Percentiles rank a stretch among this genome's conserved stretches.
phyloP scores from a whole-genome alignment of 345 rosid genomes.

The Garcia nutans region DNA sequence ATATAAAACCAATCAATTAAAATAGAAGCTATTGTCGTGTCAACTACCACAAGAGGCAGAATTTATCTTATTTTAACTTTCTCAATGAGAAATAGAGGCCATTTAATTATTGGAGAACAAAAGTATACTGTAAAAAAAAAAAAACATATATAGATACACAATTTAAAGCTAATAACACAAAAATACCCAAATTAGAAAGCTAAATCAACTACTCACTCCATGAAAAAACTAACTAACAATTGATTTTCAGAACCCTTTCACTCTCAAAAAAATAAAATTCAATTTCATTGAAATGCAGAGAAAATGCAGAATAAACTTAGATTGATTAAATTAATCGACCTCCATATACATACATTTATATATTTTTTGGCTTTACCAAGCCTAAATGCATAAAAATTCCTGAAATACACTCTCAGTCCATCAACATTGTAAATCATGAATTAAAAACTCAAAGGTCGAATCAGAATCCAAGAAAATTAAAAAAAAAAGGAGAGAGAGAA shows the following conservation, averaged over 20 bases:
- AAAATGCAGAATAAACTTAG: neutral
- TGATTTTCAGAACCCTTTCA: neutral
- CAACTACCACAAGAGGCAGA: neutral
- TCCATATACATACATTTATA: no score
- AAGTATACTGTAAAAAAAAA: neutral
- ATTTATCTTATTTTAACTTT: neutral
- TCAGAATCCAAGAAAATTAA: constrained; percentile 14
- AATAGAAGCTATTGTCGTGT: neutral
- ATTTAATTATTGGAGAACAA: neutral
- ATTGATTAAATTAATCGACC: neutral
- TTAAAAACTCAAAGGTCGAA: constrained; percentile 36
- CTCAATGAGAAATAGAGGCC: neutral
- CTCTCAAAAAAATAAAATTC: no score
- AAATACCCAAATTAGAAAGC: neutral
- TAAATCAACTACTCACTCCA: neutral
- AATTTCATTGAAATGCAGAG: neutral
- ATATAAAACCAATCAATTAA: neutral
- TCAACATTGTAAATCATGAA: neutral
- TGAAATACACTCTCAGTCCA: neutral
- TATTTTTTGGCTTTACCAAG: neutral
- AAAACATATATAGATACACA: neutral
- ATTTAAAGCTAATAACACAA: neutral
- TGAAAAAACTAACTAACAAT: neutral
- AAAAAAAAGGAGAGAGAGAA: no score
- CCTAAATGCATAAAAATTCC: neutral